These are phyloP conservation scores for Scedosporium boydii DNA, from an alignment of 2,329 filamentous ascomycete genomes.

Conservation along the genomic window DNA sequence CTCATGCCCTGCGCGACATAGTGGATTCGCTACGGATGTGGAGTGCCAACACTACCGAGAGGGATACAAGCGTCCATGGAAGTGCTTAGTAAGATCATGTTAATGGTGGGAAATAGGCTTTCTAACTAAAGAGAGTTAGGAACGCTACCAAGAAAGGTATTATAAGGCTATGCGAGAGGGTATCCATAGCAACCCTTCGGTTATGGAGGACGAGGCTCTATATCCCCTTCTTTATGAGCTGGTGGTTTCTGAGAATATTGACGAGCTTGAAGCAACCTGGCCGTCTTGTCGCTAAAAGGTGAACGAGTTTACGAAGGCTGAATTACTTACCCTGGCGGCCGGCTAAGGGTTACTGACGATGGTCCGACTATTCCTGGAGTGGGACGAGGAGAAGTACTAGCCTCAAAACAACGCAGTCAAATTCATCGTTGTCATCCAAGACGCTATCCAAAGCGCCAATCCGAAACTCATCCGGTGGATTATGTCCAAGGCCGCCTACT, in stretches of 20 bases:
- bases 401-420: neutral
- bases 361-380: neutral
- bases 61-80: conserved; percentile 12
- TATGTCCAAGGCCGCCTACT: neutral
- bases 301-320: neutral
- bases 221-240: neutral
- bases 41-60: neutral
- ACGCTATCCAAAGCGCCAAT: neutral
- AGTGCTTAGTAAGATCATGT: conserved; percentile 12
- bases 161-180: neutral
- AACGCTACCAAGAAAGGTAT: neutral
- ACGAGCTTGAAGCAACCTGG: neutral
- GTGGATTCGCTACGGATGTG: neutral
- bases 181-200: neutral
- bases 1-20: neutral
- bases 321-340: neutral
- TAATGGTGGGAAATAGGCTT: conserved; percentile 13
- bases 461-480: neutral
- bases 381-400: neutral
- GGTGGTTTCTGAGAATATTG: neutral
- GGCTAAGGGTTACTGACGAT: neutral
- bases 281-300: neutral
- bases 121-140: conserved; percentile 6
- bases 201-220: neutral
- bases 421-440: neutral